Conservation (phyloP, 257 asterid genomes). For the Ajuga chamaepitys region DNA sequence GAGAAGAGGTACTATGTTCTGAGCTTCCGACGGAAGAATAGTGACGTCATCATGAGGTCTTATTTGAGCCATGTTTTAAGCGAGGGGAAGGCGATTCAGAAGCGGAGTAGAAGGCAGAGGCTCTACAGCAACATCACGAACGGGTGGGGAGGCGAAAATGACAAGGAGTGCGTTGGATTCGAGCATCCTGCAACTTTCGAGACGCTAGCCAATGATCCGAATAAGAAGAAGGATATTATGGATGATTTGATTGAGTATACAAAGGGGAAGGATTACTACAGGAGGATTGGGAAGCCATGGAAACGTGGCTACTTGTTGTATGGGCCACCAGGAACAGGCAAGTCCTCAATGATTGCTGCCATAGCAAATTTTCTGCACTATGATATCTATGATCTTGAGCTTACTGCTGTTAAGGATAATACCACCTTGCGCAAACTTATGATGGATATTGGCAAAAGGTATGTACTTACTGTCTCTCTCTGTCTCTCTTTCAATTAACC, state of each 20-base stretch:
- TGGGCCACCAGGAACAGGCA: constrained; percentile 12
- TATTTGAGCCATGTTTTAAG: constrained; percentile 11
- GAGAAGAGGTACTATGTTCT: too few species aligned
- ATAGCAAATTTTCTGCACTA: constrained; percentile 3
- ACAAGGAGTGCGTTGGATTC: neutral
- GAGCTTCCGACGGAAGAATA: neutral
- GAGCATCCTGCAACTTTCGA: constrained; percentile 12
- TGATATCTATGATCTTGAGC: constrained; percentile 4
- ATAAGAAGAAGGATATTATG: constrained; percentile 4
- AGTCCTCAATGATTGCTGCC: constrained; percentile 9
- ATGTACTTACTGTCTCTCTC: neutral
- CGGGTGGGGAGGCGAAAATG: neutral
- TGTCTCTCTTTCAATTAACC: too few species aligned
- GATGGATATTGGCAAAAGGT: neutral
- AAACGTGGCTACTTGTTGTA: constrained; percentile 10
- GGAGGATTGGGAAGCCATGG: neutral
- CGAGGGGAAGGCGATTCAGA: constrained; percentile 10
- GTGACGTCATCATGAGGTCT: neutral
- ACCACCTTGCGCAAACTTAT: neutral
- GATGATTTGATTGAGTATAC: constrained; percentile 1
- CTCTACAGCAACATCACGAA: too few species aligned
- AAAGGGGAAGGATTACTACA: neutral
- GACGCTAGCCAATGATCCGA: neutral
- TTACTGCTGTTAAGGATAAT: neutral
- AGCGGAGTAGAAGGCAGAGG: constrained; percentile 10